phyloP scores from a whole-genome alignment of 805 yeast species.

The Komagataella pseudopastoris region DNA sequence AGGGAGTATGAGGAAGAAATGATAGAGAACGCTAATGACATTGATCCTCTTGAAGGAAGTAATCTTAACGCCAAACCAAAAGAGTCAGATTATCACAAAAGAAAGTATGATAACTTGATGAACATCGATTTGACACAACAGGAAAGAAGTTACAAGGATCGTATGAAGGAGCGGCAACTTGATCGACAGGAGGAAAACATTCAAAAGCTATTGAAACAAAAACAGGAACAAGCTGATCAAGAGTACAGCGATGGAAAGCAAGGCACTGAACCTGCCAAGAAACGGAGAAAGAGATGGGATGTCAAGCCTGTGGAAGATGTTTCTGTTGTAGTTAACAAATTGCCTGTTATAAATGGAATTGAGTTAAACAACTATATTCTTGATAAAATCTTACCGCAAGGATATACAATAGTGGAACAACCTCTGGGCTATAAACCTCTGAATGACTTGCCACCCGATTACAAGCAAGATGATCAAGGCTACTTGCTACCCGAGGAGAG shows the following conservation, averaged over 20 bases:
- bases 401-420: constrained; percentile 27
- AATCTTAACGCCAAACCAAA: constrained; percentile 17
- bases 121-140: constrained; percentile 3
- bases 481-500: constrained; percentile 43
- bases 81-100: constrained; percentile 35
- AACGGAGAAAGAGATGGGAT: constrained; percentile 28
- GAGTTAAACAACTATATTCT: constrained; percentile 31
- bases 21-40: constrained; percentile 9
- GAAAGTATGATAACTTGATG: constrained; percentile 11
- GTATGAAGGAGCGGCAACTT: constrained; percentile 24
- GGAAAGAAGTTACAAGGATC: constrained; percentile 23
- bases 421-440: constrained; percentile 32
- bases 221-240: constrained; percentile 5
- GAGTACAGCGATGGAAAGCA: constrained; percentile 1
- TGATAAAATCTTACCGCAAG: constrained; percentile 36
- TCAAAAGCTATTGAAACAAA: constrained; percentile 11
- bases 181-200: constrained; percentile 20
- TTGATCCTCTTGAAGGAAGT: constrained; percentile 12
- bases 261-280: background rate
- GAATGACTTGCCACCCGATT: constrained; percentile 21
- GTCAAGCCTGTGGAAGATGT: constrained; percentile 24
- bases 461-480: constrained; percentile 15
- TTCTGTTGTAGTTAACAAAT: constrained; percentile 1
- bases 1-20: constrained; percentile 6
- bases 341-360: constrained; percentile 19